phyloP scores from a whole-genome alignment of 306 rosid genomes.

The Senna tora region DNA sequence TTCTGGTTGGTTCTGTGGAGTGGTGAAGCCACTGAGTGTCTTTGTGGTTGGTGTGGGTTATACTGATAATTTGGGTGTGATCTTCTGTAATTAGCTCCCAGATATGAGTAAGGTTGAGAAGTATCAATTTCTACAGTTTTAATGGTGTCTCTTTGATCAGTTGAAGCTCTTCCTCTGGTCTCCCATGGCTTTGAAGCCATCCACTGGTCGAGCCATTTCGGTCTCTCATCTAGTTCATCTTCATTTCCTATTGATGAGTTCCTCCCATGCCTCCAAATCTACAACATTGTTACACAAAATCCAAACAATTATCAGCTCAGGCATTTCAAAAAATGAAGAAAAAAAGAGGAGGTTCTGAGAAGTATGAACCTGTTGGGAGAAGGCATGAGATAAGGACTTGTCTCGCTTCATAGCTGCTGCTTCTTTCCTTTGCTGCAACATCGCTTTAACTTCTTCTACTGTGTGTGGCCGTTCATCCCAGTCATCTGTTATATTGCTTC shows the following conservation, averaged over 20 bases:
- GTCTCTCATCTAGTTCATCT: conserved; percentile 76
- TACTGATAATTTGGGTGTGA: conserved; percentile 68
- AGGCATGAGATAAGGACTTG: conserved; percentile 70
- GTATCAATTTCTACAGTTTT: conserved; percentile 91
- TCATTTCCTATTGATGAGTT: conserved; percentile 86
- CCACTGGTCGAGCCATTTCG: conserved; percentile 82
- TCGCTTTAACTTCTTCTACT: conserved; percentile 89
- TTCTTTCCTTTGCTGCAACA: conserved; percentile 83
- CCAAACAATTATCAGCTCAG: conserved; percentile 27
- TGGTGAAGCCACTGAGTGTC: conserved; percentile 68
- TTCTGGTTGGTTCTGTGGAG: conserved; percentile 62
- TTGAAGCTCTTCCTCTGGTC: conserved; percentile 77
- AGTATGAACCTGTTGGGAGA: conserved; percentile 83
- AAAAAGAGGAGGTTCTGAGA: neutral
- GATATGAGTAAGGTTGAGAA: conserved; percentile 75
- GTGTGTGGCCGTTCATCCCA: conserved; percentile 95
- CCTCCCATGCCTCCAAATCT: conserved; percentile 72
- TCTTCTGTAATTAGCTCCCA: conserved; percentile 66
- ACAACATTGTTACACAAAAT: neutral
- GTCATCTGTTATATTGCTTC: conserved; percentile 81
- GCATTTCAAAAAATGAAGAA: conserved; percentile 20
- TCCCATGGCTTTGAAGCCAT: conserved; percentile 93
- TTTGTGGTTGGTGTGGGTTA: conserved; percentile 70
- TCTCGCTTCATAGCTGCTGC: conserved; percentile 86
- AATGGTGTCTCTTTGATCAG: conserved; percentile 81